phyloP scores from a whole-genome alignment of 2,329 filamentous ascomycete genomes.

The Alternaria hordeiaustralica region DNA sequence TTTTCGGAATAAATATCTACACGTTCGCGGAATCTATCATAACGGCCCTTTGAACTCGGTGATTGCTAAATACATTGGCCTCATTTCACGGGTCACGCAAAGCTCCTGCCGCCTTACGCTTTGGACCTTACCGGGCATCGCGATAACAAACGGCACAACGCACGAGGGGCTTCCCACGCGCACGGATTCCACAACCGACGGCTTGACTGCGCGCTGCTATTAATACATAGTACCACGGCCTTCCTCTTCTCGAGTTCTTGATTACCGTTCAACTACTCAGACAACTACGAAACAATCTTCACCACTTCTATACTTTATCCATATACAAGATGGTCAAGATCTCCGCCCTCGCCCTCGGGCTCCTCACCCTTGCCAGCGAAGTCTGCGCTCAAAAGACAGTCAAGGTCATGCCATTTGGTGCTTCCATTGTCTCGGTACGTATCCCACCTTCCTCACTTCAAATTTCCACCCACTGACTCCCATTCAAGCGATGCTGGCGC shows the following conservation, averaged over 20 bases:
- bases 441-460: not conserved
- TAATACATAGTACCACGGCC: not conserved
- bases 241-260: not conserved
- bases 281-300: not conserved
- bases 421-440: conserved; percentile 44
- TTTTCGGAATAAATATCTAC: not conserved
- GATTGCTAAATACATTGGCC: not conserved
- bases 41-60: not conserved
- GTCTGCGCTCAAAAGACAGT: conserved; percentile 31
- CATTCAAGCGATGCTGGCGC: conserved; percentile 45
- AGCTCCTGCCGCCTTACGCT: not conserved
- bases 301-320: not conserved
- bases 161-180: not conserved
- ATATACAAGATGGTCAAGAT: conserved; percentile 31
- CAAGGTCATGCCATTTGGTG: conserved; percentile 47
- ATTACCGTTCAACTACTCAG: not conserved
- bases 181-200: not conserved
- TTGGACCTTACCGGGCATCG: not conserved
- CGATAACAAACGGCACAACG: not conserved
- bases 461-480: conserved; percentile 9
- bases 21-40: not conserved
- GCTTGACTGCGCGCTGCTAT: not conserved
- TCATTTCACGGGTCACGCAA: not conserved
- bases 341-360: conserved; percentile 24
- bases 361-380: conserved; percentile 26